Conservation (phyloP, 345 rosid genomes). For the Moringa oleifera region DNA sequence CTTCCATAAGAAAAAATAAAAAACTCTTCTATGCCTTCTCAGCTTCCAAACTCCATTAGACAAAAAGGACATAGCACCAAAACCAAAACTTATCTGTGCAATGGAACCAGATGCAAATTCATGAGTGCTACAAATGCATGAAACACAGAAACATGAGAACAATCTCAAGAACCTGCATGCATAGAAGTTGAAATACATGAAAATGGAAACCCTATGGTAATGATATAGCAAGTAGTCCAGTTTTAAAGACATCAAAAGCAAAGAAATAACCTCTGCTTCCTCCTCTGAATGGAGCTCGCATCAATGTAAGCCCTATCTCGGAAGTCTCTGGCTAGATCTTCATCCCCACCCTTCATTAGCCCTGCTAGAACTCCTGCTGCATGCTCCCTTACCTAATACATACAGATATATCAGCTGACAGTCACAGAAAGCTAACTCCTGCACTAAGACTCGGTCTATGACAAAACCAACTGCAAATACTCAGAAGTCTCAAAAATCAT, state of each 20-base stretch:
- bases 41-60: conserved; percentile 2
- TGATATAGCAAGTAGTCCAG: not conserved
- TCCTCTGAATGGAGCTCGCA: conserved; percentile 60
- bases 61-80: not conserved
- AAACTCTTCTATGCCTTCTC: not conserved
- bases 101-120: not conserved
- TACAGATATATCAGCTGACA: conserved; percentile 1
- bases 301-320: conserved; percentile 75
- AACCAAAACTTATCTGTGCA: not conserved
- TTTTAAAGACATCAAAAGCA: not conserved
- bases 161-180: not conserved
- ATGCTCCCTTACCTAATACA: conserved; percentile 85
- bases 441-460: conserved; percentile 4
- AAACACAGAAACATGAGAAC: not conserved
- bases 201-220: not conserved
- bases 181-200: not conserved
- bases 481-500: conserved; percentile 1
- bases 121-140: not conserved
- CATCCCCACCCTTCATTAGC: conserved; percentile 92
- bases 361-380: conserved; percentile 97
- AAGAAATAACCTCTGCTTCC: conserved; percentile 46
- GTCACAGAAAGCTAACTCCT: conserved; percentile 7
- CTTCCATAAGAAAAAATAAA: too few relatives aligned
- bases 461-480: not conserved
- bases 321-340: conserved; percentile 71